These are phyloP conservation scores for Pinus taeda DNA, from an alignment of 75 land plant genomes.

Conservation along the genomic window DNA sequence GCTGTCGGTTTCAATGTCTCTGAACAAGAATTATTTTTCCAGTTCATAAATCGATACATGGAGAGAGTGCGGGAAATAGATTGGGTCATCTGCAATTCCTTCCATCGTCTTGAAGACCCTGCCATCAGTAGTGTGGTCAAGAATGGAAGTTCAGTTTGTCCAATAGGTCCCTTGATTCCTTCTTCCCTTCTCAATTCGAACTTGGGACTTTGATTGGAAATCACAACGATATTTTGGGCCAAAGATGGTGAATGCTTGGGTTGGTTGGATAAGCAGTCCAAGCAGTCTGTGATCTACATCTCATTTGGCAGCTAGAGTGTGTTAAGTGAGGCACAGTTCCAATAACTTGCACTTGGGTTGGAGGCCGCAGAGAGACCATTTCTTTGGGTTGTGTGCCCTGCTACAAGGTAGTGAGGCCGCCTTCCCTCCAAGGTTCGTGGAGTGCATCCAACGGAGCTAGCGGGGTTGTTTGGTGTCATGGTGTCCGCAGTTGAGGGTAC, in stretches of 20 bases:
- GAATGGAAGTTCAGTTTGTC: not conserved
- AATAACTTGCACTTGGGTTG: slow-evolving; percentile 14
- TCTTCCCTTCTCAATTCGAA: not conserved
- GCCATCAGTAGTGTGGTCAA: not conserved
- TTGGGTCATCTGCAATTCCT: slow-evolving; percentile 2
- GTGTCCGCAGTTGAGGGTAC: slow-evolving; percentile 22
- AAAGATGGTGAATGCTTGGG: slow-evolving; percentile 18
- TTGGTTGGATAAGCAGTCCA: slow-evolving; percentile 34
- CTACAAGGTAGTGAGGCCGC: not conserved
- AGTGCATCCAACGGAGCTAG: not conserved
- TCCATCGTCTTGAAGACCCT: not conserved
- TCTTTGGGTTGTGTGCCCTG: slow-evolving; percentile 26
- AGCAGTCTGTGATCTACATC: slow-evolving; percentile 27
- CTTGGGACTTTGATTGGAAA: not conserved
- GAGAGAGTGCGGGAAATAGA: not conserved
- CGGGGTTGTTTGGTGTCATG: slow-evolving; percentile 12
- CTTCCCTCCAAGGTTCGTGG: not conserved
- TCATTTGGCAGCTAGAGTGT: slow-evolving; percentile 30
- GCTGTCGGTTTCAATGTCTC: not conserved
- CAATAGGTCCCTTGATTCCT: not conserved
- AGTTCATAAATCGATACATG: not conserved
- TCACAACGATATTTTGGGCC: slow-evolving; percentile 10
- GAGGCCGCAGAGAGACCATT: slow-evolving; percentile 20
- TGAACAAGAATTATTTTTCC: not conserved
- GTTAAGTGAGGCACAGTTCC: slow-evolving; percentile 4